Evolutionary conservation across 768 basidiomycete species (phyloP).

Genomic region (Pilatotrama ljubarskyi): DNA sequence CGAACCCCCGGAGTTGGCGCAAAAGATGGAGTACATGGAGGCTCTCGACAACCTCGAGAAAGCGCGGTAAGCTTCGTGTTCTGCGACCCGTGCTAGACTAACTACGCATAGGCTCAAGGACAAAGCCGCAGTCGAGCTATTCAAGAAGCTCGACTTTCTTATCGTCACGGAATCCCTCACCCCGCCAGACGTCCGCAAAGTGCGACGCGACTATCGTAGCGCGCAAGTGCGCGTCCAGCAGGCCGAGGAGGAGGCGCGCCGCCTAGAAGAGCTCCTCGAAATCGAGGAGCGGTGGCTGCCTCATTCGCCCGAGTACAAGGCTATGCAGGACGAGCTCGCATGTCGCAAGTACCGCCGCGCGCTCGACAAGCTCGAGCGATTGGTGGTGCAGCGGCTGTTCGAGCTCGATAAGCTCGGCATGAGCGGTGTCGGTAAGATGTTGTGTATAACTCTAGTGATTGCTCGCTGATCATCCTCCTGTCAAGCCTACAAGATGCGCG

Average conservation of each 20-base stretch:
- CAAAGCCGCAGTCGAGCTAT: not conserved
- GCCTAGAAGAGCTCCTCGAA: constrained; percentile 16
- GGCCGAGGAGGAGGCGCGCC: not conserved
- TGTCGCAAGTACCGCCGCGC: constrained; percentile 24
- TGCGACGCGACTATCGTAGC: not conserved
- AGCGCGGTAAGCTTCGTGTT: not conserved
- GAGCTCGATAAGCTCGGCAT: constrained; percentile 32
- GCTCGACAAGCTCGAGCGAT: constrained; percentile 31
- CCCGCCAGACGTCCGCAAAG: not conserved
- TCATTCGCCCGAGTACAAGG: constrained; percentile 9
- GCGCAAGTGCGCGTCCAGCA: not conserved
- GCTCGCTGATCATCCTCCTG: no score
- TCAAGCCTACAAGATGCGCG: constrained; percentile 37
- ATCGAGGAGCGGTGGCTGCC: constrained; percentile 22
- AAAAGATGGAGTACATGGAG: constrained; percentile 18
- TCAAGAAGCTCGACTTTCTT: not conserved
- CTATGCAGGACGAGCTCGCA: not conserved
- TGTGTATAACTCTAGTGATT: not conserved
- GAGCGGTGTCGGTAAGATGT: constrained; percentile 24
- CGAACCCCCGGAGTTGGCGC: constrained; percentile 13
- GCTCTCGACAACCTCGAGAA: constrained; percentile 4
- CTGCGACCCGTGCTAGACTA: not conserved
- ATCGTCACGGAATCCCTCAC: not conserved
- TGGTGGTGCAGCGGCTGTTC: constrained; percentile 34
- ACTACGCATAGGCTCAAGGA: not conserved